Evolutionary conservation across 2,329 filamentous ascomycete species (phyloP), one percentile per base, ranked within the genome.

Genomic region (Lachnellula subtilissima): DNA sequence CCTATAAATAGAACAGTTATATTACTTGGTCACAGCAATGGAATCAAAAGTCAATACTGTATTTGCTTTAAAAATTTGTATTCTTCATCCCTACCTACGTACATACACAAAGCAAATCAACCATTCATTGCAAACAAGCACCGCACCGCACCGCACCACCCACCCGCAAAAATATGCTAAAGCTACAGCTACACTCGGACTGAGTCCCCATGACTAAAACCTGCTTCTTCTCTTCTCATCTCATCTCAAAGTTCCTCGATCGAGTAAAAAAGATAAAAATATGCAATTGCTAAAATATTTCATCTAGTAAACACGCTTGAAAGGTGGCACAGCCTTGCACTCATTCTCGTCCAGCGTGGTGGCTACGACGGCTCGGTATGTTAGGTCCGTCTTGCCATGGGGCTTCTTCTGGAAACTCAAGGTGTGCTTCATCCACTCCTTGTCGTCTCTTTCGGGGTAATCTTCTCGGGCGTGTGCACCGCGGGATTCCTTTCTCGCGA

Each of bases 361-460:
- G 65, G 80, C 81, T 61, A 89, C 87, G 60, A 99, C 94, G 62
- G 81, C 79, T 74, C 94, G 85, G 83, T 97, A 97, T 61, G 84
- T 80, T 61, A 97, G 80, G 60, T 97, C 88, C 54, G 94, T 85
- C 77, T 91, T 84, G 71, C 88, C 88, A 70, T 97, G 93, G 36
- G 92, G 89, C 71, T 86, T 74, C 87, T 91, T 95, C 82, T 99
- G 94, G 88, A 88, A 99, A 64, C 87, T 91, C 60, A 99, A 83
- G 47, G 91, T 96, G 83, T 99, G 94, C 87, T 97, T 97, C 93
- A 97, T 97, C 93, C 93, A 97, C 75, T 95, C 88, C 75, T 86
- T 81, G 72, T 99, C 94, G 71, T 97, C 90, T 79, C 94, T 88
- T 17, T 97, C 92, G 56, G 93, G 93, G 82, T 75, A 97, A 73